Evolutionary conservation across 108 stramenopile genomes (phyloP).

Genomic region (Skeletonema marinoi): DNA sequence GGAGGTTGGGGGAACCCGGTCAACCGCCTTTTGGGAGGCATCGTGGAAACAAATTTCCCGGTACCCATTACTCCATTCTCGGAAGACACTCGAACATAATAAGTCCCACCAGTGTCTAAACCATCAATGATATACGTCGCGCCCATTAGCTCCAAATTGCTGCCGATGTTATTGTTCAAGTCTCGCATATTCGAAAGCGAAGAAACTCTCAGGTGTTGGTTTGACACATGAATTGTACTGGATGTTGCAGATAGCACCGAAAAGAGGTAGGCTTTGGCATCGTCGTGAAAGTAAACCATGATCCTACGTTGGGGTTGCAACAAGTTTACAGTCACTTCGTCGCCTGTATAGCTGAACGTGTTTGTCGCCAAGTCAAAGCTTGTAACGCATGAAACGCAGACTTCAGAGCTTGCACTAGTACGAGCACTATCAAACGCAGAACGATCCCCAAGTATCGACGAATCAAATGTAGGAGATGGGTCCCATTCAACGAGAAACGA

Average conservation of each 20-base stretch:
- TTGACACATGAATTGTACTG: conserved; percentile 40
- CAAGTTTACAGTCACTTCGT: conserved; percentile 30
- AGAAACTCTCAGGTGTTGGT: conserved; percentile 37
- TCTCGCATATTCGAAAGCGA: conserved; percentile 23
- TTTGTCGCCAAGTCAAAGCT: conserved; percentile 35
- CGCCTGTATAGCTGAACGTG: conserved; percentile 44
- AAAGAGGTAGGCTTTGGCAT: conserved; percentile 46
- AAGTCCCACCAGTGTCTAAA: conserved; percentile 45
- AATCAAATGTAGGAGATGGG: conserved; percentile 42
- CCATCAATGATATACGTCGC: conserved; percentile 41
- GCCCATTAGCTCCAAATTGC: conserved; percentile 46
- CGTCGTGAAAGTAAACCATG: conserved; percentile 50
- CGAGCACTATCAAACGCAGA: conserved; percentile 42
- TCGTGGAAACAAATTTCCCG: conserved; percentile 31
- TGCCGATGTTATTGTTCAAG: conserved; percentile 6
- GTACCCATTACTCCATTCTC: conserved; percentile 57
- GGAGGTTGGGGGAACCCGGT: conserved; percentile 45
- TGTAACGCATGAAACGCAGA: conserved; percentile 47
- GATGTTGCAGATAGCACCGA: conserved; percentile 42
- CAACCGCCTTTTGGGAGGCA: conserved; percentile 39
- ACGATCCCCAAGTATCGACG: conserved; percentile 39
- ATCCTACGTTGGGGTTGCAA: conserved; percentile 56
- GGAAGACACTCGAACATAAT: conserved; percentile 74
- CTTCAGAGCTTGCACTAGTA: conserved; percentile 25
- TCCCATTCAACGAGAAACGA: conserved; percentile 88